Conservation (phyloP, 768 basidiomycete genomes). For the Russula dissimulans region DNA sequence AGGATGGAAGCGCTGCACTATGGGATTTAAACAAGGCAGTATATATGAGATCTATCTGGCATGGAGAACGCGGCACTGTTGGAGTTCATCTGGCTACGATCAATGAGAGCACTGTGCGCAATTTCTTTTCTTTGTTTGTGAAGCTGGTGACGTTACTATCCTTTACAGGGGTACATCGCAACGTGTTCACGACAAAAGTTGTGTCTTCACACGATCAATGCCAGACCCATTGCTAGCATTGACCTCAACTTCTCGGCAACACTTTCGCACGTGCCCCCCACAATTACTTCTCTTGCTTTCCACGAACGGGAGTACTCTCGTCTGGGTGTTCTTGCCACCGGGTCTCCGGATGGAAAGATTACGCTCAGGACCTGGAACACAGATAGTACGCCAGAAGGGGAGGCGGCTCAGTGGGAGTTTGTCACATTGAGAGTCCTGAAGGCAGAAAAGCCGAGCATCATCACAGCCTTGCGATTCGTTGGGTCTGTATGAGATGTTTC, state of each 20-base stretch:
- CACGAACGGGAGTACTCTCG: constrained; percentile 82
- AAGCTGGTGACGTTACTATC: constrained; percentile 2
- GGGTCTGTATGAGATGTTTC: constrained; percentile 39
- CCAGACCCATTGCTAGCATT: constrained; percentile 60
- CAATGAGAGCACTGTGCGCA: constrained; percentile 77
- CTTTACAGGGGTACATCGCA: constrained; percentile 71
- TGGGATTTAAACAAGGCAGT: constrained; percentile 86
- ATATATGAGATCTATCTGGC: constrained; percentile 77
- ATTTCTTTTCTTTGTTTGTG: not conserved
- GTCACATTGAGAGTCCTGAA: constrained; percentile 59
- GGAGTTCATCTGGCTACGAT: constrained; percentile 64
- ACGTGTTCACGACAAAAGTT: constrained; percentile 66
- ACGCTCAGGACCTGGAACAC: constrained; percentile 79
- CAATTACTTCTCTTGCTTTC: constrained; percentile 73
- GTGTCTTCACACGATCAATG: constrained; percentile 83
- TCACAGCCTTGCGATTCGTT: constrained; percentile 75
- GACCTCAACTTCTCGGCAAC: constrained; percentile 46
- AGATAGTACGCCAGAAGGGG: constrained; percentile 57
- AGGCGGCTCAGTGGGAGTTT: constrained; percentile 70
- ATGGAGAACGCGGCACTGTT: constrained; percentile 31
- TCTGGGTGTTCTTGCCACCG: constrained; percentile 72
- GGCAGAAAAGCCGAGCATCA: constrained; percentile 33
- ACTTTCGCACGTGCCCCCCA: constrained; percentile 35
- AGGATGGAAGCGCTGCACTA: constrained; percentile 76
- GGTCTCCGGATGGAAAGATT: constrained; percentile 66